Conservation (phyloP, 257 asterid species). For the Nicotiana undulata region DNA sequence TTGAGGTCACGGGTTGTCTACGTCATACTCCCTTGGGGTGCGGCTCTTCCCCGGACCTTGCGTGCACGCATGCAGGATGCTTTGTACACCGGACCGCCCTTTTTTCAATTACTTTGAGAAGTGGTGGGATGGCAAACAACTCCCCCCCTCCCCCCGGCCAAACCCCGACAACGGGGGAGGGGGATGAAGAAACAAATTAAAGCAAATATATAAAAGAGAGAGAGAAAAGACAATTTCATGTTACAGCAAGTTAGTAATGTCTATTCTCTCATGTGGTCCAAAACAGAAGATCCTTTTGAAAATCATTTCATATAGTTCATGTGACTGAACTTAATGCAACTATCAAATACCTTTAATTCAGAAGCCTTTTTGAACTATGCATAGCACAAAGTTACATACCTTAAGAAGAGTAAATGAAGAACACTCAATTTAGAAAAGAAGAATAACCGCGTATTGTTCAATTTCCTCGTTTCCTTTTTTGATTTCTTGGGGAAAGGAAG, state of each 20-base stretch:
- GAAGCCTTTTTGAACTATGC: conserved; percentile 32
- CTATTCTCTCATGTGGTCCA: conserved; percentile 29
- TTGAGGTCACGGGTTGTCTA: not conserved
- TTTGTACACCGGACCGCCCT: too few relatives aligned
- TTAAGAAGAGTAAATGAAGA: not conserved
- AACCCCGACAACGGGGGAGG: not conserved
- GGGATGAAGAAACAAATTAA: not conserved
- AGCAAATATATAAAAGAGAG: not conserved
- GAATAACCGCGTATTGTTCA: not conserved
- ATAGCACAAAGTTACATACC: conserved; percentile 19
- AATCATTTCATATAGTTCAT: conserved; percentile 69
- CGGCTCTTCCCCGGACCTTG: too few relatives aligned
- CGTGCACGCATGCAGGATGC: too few relatives aligned
- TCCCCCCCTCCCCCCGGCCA: not conserved
- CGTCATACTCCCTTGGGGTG: too few relatives aligned
- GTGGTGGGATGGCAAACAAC: not conserved
- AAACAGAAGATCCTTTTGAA: conserved; percentile 15
- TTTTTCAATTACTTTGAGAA: not conserved
- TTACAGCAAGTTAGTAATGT: conserved; percentile 3
- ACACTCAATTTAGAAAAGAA: not conserved
- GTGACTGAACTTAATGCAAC: conserved; percentile 79
- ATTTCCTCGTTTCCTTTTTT: not conserved
- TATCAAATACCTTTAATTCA: conserved; percentile 42
- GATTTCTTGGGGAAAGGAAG: not conserved
- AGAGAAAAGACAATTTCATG: not conserved